Evolutionary conservation across 352 stramenopile genomes (phyloP).

Genomic region (Phytopythium vexans): DNA sequence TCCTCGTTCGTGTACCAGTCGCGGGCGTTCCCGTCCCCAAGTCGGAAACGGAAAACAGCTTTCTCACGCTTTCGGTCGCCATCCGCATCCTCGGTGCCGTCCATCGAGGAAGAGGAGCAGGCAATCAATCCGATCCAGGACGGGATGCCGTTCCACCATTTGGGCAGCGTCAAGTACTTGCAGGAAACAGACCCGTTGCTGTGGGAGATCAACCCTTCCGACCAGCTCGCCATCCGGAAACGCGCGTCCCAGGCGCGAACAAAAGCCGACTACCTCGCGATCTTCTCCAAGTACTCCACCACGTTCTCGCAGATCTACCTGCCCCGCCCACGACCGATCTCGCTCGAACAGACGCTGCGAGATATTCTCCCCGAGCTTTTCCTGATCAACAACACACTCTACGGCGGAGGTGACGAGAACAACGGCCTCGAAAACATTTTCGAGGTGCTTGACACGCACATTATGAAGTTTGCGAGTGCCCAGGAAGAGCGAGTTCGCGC

Average conservation of each 20-base stretch:
- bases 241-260: constrained; percentile 51
- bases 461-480: constrained; percentile 61
- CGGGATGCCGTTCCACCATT: constrained; percentile 48
- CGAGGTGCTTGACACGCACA: constrained; percentile 66
- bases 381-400: constrained; percentile 77
- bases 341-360: constrained; percentile 72
- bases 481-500: constrained; percentile 62
- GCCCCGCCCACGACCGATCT: constrained; percentile 63
- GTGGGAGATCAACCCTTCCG: constrained; percentile 82
- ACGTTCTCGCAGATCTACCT: constrained; percentile 75
- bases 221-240: constrained; percentile 73
- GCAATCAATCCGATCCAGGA: constrained; percentile 14
- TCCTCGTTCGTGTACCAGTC: constrained; percentile 25
- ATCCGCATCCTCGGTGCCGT: constrained; percentile 37
- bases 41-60: constrained; percentile 28
- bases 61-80: constrained; percentile 65
- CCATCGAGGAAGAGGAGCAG: constrained; percentile 29
- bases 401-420: constrained; percentile 56
- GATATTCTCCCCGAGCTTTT: constrained; percentile 77
- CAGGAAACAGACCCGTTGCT: constrained; percentile 75
- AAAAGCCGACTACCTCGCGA: constrained; percentile 55
- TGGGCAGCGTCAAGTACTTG: constrained; percentile 75
- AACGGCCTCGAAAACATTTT: constrained; percentile 78
- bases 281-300: constrained; percentile 56
- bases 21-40: constrained; percentile 19